These are phyloP conservation scores for Nicotiana benthamiana DNA, from an alignment of 257 asterid species.

Conservation along the genomic window DNA sequence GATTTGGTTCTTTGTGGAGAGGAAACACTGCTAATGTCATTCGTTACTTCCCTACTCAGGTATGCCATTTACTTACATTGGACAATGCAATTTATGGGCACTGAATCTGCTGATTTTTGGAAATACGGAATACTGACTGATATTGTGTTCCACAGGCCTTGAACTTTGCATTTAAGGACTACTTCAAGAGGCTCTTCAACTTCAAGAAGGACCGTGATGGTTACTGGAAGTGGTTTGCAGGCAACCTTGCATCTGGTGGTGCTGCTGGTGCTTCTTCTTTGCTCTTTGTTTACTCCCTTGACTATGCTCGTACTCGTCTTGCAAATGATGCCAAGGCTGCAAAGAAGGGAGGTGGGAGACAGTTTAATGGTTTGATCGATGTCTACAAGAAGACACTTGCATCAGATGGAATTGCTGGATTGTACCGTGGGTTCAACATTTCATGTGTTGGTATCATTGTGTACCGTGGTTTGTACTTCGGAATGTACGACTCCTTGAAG, in stretches of 20 bases:
- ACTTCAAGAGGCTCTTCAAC: constrained; percentile 49
- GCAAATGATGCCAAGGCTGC: constrained; percentile 47
- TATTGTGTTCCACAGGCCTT: constrained; percentile 22
- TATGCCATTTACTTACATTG: constrained; percentile 2
- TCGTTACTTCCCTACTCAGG: constrained; percentile 43
- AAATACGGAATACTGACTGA: neutral
- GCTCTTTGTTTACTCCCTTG: constrained; percentile 36
- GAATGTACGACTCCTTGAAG: constrained; percentile 34
- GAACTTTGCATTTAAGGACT: constrained; percentile 46
- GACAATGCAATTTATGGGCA: neutral
- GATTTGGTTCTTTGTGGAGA: constrained; percentile 38
- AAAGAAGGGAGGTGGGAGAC: constrained; percentile 42
- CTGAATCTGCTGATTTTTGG: neutral
- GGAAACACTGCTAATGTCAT: constrained; percentile 46
- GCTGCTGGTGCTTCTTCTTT: constrained; percentile 46
- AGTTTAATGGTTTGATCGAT: constrained; percentile 35
- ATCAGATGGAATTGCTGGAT: constrained; percentile 38
- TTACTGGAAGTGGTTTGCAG: constrained; percentile 50
- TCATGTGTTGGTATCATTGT: constrained; percentile 42
- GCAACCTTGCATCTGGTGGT: constrained; percentile 44
- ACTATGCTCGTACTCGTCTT: constrained; percentile 40
- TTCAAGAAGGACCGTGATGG: constrained; percentile 46
- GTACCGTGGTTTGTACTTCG: constrained; percentile 37
- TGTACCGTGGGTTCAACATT: constrained; percentile 43
- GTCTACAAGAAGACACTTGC: constrained; percentile 31